Evolutionary conservation across 2,329 filamentous ascomycete genomes (phyloP).

Genomic region (Periconia macrospinosa): DNA sequence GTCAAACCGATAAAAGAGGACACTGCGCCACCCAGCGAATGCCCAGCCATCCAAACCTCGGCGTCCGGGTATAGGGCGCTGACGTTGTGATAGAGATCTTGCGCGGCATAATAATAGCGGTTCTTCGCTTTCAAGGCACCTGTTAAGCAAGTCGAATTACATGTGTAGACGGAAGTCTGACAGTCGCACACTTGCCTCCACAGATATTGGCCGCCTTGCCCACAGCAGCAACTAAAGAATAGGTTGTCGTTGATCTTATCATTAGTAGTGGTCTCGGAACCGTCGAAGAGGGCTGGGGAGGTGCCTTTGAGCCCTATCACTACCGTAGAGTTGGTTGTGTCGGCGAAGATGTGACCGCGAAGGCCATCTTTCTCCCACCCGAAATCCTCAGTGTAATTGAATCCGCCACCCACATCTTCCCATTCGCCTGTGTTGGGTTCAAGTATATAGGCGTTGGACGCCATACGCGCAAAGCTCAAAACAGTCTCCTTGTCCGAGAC

Average conservation of each 20-base stretch:
- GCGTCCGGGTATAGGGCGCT: constrained; percentile 83
- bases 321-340: constrained; percentile 81
- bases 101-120: constrained; percentile 85
- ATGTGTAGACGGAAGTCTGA: constrained; percentile 81
- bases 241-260: constrained; percentile 98
- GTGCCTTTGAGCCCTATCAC: constrained; percentile 94
- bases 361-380: constrained; percentile 90
- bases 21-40: constrained; percentile 89
- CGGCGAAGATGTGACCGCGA: constrained; percentile 88
- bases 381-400: constrained; percentile 86
- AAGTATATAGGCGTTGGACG: constrained; percentile 84
- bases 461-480: constrained; percentile 82
- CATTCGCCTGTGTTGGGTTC: constrained; percentile 74
- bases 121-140: constrained; percentile 78
- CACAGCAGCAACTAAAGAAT: constrained; percentile 97
- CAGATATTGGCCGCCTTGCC: constrained; percentile 84
- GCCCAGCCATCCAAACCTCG: constrained; percentile 86
- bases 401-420: constrained; percentile 69
- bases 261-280: constrained; percentile 94
- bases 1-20: constrained; percentile 87
- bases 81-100: constrained; percentile 90
- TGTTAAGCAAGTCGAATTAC: constrained; percentile 87
- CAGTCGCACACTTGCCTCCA: constrained; percentile 95
- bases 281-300: constrained; percentile 85
- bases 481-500: constrained; percentile 84